A percentile compares a stretch with the other conserved stretches of the same genome.
Conservation (phyloP, 805 yeast genomes). For the Kluyveromyces starmeri region DNA sequence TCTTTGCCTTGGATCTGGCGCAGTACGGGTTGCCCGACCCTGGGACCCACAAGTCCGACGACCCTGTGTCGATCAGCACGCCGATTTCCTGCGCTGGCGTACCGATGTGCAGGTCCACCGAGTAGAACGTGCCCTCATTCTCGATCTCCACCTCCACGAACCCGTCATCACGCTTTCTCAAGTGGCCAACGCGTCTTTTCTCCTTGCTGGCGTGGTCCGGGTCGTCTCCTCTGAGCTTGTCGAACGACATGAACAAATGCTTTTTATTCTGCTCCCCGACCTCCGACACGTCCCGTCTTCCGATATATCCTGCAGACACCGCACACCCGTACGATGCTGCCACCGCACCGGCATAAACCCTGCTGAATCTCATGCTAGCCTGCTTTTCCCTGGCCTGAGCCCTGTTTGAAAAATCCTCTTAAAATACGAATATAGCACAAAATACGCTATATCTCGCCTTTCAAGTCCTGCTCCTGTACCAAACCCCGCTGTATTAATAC, state of each 20-base stretch:
- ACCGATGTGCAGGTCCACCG: conserved; percentile 43
- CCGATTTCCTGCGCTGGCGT: conserved; percentile 46
- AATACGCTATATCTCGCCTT: no score
- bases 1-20: neutral
- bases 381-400: no score
- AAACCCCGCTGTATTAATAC: no score
- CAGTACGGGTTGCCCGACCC: conserved; percentile 40
- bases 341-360: neutral
- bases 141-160: conserved; percentile 27
- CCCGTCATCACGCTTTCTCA: conserved; percentile 25
- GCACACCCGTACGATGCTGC: neutral
- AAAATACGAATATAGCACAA: no score
- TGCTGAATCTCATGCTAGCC: conserved; percentile 1
- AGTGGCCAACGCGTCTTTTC: conserved; percentile 7
- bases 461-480: no score
- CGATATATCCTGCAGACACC: neutral
- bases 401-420: no score
- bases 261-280: conserved; percentile 2
- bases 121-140: conserved; percentile 37
- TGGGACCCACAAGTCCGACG: conserved; percentile 63
- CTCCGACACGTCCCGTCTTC: conserved; percentile 1
- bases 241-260: conserved; percentile 12
- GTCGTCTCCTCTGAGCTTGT: conserved; percentile 18
- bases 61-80: conserved; percentile 66
- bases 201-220: conserved; percentile 11